Evolutionary conservation across 2,329 filamentous ascomycete genomes (phyloP).

Genomic region (Neonectria sp.): DNA sequence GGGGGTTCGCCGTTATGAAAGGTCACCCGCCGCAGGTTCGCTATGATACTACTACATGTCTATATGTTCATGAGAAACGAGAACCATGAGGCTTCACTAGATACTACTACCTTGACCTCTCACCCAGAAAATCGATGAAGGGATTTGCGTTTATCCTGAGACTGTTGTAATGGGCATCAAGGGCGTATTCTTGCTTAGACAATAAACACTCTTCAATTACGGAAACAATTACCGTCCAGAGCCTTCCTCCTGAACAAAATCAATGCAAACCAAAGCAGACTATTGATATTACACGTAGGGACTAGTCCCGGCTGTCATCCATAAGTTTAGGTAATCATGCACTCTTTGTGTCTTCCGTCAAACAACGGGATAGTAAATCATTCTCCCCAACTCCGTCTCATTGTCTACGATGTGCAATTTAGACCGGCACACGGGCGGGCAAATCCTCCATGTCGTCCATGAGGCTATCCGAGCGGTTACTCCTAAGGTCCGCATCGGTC

Average conservation of each 20-base stretch:
- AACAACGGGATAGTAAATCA: slow-evolving; percentile 2
- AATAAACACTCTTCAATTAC: slow-evolving; percentile 1
- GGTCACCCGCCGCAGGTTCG: not conserved
- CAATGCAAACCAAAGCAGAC: slow-evolving; percentile 19
- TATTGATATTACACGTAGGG: slow-evolving; percentile 33
- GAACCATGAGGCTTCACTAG: slow-evolving; percentile 16
- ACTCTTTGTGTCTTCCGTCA: slow-evolving; percentile 11
- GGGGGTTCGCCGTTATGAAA: slow-evolving; percentile 17
- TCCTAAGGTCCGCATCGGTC: slow-evolving; percentile 29
- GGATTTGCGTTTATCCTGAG: not conserved
- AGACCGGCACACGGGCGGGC: slow-evolving; percentile 50
- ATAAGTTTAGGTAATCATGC: slow-evolving; percentile 22
- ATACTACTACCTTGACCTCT: not conserved
- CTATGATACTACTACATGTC: not conserved
- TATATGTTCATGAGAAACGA: slow-evolving; percentile 25
- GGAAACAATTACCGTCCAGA: slow-evolving; percentile 10
- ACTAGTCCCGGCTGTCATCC: slow-evolving; percentile 23
- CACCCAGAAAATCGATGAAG: not conserved
- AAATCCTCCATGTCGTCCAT: slow-evolving; percentile 64
- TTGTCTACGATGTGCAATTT: not conserved
- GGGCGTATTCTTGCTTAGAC: not conserved
- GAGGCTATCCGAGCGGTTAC: slow-evolving; percentile 50
- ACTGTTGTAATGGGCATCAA: not conserved
- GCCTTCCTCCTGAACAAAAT: slow-evolving; percentile 8
- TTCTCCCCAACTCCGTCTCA: slow-evolving; percentile 3